Evolutionary conservation across 495 filamentous ascomycete species (phyloP).

Genomic region (Bombardia bombarda): DNA sequence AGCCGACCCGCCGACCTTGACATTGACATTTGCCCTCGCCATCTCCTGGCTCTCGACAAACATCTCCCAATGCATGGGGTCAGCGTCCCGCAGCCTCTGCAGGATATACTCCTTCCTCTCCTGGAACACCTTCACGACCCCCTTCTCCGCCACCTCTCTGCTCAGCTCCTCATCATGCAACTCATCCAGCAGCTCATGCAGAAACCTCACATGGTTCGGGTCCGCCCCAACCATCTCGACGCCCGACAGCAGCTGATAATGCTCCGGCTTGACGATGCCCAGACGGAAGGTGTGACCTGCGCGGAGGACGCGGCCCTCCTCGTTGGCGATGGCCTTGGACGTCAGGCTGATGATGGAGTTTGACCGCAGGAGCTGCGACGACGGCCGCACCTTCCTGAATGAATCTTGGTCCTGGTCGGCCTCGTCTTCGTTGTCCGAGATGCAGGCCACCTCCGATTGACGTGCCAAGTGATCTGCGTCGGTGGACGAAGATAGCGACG

Average conservation of each 20-base stretch:
- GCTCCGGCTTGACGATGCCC: slow-evolving; percentile 39
- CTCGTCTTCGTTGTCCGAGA: slow-evolving; percentile 28
- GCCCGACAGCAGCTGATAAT: slow-evolving; percentile 34
- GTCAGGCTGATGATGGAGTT: slow-evolving; percentile 74
- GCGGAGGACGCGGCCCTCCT: slow-evolving; percentile 85
- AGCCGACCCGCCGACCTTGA: neutral
- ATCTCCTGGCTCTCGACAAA: slow-evolving; percentile 63
- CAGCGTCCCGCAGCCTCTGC: slow-evolving; percentile 42
- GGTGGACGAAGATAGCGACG: neutral
- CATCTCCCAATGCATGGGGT: slow-evolving; percentile 52
- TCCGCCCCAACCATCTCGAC: slow-evolving; percentile 44
- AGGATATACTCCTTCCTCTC: slow-evolving; percentile 45
- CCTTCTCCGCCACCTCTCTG: slow-evolving; percentile 45
- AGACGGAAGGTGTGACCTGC: slow-evolving; percentile 74
- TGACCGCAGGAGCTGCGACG: slow-evolving; percentile 54
- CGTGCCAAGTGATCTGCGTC: neutral
- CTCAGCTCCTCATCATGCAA: slow-evolving; percentile 53
- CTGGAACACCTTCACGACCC: slow-evolving; percentile 51
- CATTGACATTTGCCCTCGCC: slow-evolving; percentile 48
- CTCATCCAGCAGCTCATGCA: slow-evolving; percentile 57
- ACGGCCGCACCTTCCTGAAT: slow-evolving; percentile 24
- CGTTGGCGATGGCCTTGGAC: slow-evolving; percentile 68
- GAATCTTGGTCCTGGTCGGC: slow-evolving; percentile 33
- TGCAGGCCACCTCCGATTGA: neutral
- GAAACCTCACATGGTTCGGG: slow-evolving; percentile 43